A percentile compares a stretch with the other conserved stretches of the same genome.
These are phyloP conservation scores for Noccaea caerulescens DNA, from an alignment of 345 rosid genomes.

Conservation along the genomic window DNA sequence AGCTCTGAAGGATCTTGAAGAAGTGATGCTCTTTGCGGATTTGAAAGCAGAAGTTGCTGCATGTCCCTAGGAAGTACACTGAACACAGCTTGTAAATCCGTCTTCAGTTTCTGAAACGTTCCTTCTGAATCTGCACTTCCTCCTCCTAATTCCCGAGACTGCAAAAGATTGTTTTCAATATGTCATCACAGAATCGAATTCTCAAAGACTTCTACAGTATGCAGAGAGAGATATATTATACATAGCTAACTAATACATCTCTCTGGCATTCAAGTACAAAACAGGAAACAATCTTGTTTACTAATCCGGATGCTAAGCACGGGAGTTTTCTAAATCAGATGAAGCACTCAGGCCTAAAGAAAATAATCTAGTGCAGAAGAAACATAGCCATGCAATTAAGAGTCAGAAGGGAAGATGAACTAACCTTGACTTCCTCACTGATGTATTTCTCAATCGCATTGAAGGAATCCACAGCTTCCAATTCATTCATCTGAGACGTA, in stretches of 20 bases:
- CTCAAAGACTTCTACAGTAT: background rate
- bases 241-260: background rate
- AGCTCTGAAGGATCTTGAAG: constrained; percentile 51
- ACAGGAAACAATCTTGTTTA: background rate
- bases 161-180: constrained; percentile 31
- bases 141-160: constrained; percentile 58
- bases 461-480: constrained; percentile 93
- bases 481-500: constrained; percentile 71
- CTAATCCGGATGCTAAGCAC: background rate
- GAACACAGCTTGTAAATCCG: constrained; percentile 76
- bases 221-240: background rate
- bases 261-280: background rate
- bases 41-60: constrained; percentile 86
- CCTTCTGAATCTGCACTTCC: constrained; percentile 50
- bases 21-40: constrained; percentile 83
- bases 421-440: constrained; percentile 69
- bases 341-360: constrained; percentile 13
- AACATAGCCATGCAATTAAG: constrained; percentile 4
- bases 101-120: constrained; percentile 69
- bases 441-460: constrained; percentile 86
- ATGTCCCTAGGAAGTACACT: constrained; percentile 75
- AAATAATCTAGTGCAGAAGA: constrained; percentile 4
- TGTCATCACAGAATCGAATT: constrained; percentile 4
- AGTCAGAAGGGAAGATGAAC: constrained; percentile 25
- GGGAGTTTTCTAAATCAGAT: constrained; percentile 6